Percentiles rank a stretch among this genome's conserved stretches.
These are phyloP conservation scores for Mucuna pruriens DNA, from an alignment of 306 rosid genomes.

Conservation along the genomic window DNA sequence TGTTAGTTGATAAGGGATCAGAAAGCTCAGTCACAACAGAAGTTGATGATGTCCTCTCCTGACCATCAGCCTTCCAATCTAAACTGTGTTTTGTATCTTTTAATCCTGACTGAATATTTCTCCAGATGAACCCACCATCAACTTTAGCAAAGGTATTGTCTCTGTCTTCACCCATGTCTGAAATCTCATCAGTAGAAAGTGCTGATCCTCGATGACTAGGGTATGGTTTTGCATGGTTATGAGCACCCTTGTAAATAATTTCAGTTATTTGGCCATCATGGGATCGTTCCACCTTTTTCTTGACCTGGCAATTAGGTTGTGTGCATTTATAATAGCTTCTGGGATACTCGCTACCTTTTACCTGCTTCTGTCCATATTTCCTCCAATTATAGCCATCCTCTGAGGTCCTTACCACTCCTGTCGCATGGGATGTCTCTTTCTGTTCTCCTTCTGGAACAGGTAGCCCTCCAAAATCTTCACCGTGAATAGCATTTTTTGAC, in stretches of 20 bases:
- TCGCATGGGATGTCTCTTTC: constrained; percentile 48
- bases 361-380: constrained; percentile 96
- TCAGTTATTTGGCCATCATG: constrained; percentile 90
- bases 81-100: constrained; percentile 47
- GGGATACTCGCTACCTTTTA: constrained; percentile 91
- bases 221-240: constrained; percentile 75
- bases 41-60: constrained; percentile 69
- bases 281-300: constrained; percentile 94
- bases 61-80: constrained; percentile 62
- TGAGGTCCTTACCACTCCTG: constrained; percentile 57
- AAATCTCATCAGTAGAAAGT: constrained; percentile 55
- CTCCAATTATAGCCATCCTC: constrained; percentile 96
- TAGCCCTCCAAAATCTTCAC: constrained; percentile 44
- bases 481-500: constrained; percentile 41
- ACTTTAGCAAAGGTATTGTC: constrained; percentile 48
- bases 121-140: constrained; percentile 60
- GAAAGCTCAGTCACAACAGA: constrained; percentile 65
- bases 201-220: constrained; percentile 58
- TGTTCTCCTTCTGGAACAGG: constrained; percentile 54
- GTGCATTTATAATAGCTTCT: constrained; percentile 94
- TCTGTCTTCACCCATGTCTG: constrained; percentile 58
- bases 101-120: constrained; percentile 51
- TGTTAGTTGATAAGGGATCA: constrained; percentile 55
- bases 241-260: constrained; percentile 83
- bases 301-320: constrained; percentile 75